Evolutionary conservation across 495 filamentous ascomycete species (phyloP), one percentile per base, ranked within the genome.

Genomic region (Tuber calosporum): DNA sequence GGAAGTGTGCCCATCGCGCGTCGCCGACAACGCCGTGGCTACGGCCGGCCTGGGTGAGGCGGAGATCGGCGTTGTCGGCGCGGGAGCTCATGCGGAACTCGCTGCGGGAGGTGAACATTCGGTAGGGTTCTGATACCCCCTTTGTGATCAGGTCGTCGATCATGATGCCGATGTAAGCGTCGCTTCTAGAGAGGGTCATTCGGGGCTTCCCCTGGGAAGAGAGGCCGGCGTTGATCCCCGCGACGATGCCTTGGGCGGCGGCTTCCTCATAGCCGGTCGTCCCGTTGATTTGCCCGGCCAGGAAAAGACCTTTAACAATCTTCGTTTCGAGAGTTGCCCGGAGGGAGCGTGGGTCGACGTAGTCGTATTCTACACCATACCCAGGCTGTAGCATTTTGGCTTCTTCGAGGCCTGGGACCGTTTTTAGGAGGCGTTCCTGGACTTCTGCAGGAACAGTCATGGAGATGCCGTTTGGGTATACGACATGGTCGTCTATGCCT

Each of bases 261-360:
- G 95, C 95, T 84, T 99, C 95, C 83, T 99, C 95, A 83, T 99
- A 99, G 4, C 95, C 95, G 0, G 95, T 99, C 0, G 95, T 99
- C 62, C 95, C 95, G 84, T 99, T 99, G 82, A 99, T 97, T 81
- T 99, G 95, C 22, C 95, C 95, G 2, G 95, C 95, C 26, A 99
- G 87, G 84, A 91, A 99, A 11, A 99, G 87, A 42, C 95, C 95
- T 42, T 85, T 85, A 74, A 99, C 97, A 37, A 91, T 84, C 83
- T 99, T 99, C 8, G 95, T 98, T 81, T 99, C 96, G 13, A 99
- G 88, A 0, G 95, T 93, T 34, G 91, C 88, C 75, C 89, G 89
- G 13, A 99, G 85, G 79, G 89, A 90, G 70, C 95, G 91, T 13
- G 95, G 96, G 82, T 99, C 95, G 15, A 99, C 91, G 83, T 98